Evolutionary conservation across 768 basidiomycete genomes (phyloP), one percentile per base, ranked within the genome.

Genomic region (Boletus reticulatus): DNA sequence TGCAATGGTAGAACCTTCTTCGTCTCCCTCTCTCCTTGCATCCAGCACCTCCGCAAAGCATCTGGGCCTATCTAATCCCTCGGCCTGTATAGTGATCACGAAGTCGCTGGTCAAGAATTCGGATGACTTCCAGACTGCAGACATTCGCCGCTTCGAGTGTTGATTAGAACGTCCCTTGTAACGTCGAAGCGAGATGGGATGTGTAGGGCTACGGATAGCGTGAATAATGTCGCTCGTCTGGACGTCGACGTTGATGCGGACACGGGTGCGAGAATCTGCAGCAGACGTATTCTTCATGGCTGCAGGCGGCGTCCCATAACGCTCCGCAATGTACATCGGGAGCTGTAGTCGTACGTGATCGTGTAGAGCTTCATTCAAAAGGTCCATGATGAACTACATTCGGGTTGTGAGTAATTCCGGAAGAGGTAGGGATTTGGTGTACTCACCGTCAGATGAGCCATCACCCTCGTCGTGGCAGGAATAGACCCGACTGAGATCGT

Each of bases 401-500:
- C 7, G 37, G 17, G 29, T 19, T 16, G 17, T 59, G 8, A 43
- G 50, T 56, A 19, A 27, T 9, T 9, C 32, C 24, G 24, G 32
- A 6, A 2, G 5, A 29, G n/a, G 1, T 4, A 53, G 11, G 1
- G 19, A 38, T 13, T 4, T 10, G 20, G 38, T 46, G 62, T 77
- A 50, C 22, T 22, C 60, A 84, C 83, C 43, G 76, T 77, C 34
- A 84, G 24, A 34, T 66, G 68, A 0, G 75, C 73, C 24, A 67
- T 69, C 4, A 84, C 76, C 1, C 65, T 76, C 41, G 75, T 59
- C 2, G 59, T 56, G 0, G 78, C 69, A 31, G 80, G 79, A 48
- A 85, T 75, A 0, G 79, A 77, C 11, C 84, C 84, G 5, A 85
- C 61, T 4, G 84, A 84, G 37, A 85, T 80, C 0, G 77, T 80